Conservation (phyloP, 805 yeast genomes). For the Starmerella davenportii region DNA sequence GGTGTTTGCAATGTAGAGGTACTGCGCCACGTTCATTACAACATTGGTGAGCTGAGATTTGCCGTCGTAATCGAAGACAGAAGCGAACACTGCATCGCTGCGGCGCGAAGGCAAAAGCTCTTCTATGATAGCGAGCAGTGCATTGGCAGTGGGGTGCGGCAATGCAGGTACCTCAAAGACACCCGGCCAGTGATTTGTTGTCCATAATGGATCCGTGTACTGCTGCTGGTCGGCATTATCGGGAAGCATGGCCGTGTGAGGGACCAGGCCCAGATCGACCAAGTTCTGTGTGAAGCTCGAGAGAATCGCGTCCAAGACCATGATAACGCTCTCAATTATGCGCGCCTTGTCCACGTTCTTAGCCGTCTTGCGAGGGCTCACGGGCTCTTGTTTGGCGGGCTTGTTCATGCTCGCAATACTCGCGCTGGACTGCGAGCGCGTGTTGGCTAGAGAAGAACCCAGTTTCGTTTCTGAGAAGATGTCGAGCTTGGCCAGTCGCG, state of each 20-base stretch:
- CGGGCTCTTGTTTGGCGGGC: neutral
- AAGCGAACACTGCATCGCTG: neutral
- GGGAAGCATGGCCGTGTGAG: neutral
- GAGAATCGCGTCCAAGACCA: conserved; percentile 5
- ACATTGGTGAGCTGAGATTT: neutral
- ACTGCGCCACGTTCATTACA: conserved; percentile 3
- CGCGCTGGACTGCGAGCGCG: neutral
- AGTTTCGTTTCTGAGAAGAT: neutral
- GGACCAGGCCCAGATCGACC: neutral
- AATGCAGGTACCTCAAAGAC: conserved; percentile 3
- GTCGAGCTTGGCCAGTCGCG: neutral
- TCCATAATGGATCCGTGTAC: neutral
- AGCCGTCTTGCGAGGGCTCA: neutral
- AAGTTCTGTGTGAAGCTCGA: conserved; percentile 4
- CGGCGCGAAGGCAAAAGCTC: conserved; percentile 2
- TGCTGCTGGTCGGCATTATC: neutral
- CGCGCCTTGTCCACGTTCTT: neutral
- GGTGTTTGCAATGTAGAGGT: conserved; percentile 4
- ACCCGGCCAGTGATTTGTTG: conserved; percentile 2
- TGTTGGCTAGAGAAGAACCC: neutral
- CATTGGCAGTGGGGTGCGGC: conserved; percentile 1
- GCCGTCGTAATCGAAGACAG: neutral
- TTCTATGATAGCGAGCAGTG: conserved; percentile 1
- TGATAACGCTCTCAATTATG: conserved; percentile 2
- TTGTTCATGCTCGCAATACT: neutral